Evolutionary conservation across 192 early-diverging fungal genomes (phyloP), one percentile per base, ranked within the genome.

Genomic region (Coemansia asiatica): DNA sequence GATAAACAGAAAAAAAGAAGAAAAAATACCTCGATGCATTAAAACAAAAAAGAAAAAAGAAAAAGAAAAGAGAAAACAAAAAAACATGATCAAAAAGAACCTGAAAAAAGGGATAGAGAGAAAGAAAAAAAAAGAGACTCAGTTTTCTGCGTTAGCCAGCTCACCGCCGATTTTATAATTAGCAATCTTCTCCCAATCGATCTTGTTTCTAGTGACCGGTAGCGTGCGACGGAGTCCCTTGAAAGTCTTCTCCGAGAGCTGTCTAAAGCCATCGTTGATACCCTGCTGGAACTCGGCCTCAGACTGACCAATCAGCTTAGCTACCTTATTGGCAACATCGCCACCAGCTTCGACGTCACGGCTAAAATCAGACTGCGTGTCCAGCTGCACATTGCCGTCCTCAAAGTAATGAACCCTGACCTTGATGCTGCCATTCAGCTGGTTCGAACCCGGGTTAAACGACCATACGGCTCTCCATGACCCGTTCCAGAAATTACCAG

Each of bases 331-430:
- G 6, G 91, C 90, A 56, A 75, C 72, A 55, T 55, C 53, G 0
- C 53, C 25, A 28, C 33, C 56, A 1, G 22, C 65, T 0, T 27
- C 59, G 9, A 84, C 60, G 38, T 76, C 75, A 7, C 63, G 64
- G 0, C 74, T 55, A 38, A 90, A 72, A 7, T 92, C 89, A 64
- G 93, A 92, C 22, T 85, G 80, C 22, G 91, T 84, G 58, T 94
- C 90, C 46, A 98, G 74, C 78, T 99, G 97, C 40, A 99, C 95
- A 65, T 99, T 99, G 16, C 97, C 97, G 67, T 99, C 95, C 84
- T 99, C 97, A 76, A 95, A 99, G 75, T 99, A 99, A 68, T 99
- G 97, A 18, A 99, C 94, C 47, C 89, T 83, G 22, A 92, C 90
- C 67, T 88, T 87, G 26, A 90, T 68, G 16, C 72, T 80, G 2